Conservation (phyloP, 768 basidiomycete species). For the Pholiota molesta region DNA sequence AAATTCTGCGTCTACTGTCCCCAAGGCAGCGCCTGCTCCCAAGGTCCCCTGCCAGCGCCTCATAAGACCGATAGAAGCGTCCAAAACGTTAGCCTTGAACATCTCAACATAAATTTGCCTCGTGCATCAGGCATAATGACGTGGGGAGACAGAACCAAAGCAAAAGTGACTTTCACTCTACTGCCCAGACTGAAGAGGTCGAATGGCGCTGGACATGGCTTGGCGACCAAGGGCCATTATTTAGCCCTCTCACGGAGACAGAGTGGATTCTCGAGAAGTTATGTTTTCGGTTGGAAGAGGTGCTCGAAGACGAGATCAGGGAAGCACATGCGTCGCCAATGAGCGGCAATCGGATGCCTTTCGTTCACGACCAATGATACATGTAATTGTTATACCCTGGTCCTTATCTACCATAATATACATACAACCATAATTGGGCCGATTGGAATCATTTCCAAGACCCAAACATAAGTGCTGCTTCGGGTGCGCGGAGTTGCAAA, state of each 20-base stretch:
- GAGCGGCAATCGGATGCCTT: neutral
- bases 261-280: constrained; percentile 41
- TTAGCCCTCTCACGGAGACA: constrained; percentile 37
- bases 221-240: constrained; percentile 41
- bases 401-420: too few species aligned
- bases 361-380: neutral
- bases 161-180: neutral
- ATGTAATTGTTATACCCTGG: neutral
- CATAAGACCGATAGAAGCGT: neutral
- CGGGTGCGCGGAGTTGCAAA: neutral
- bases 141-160: too few species aligned
- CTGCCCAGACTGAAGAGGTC: neutral
- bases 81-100: neutral
- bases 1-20: neutral
- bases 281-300: constrained; percentile 35
- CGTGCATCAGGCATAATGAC: neutral
- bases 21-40: neutral
- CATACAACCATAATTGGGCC: too few species aligned
- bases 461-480: too few species aligned
- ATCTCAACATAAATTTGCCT: neutral
- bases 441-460: too few species aligned
- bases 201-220: constrained; percentile 39
- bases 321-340: constrained; percentile 9
- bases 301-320: constrained; percentile 27
- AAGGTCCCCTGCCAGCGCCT: neutral